Evolutionary conservation across 2,329 filamentous ascomycete species (phyloP).

Genomic region (Paecilomyces variotii): DNA sequence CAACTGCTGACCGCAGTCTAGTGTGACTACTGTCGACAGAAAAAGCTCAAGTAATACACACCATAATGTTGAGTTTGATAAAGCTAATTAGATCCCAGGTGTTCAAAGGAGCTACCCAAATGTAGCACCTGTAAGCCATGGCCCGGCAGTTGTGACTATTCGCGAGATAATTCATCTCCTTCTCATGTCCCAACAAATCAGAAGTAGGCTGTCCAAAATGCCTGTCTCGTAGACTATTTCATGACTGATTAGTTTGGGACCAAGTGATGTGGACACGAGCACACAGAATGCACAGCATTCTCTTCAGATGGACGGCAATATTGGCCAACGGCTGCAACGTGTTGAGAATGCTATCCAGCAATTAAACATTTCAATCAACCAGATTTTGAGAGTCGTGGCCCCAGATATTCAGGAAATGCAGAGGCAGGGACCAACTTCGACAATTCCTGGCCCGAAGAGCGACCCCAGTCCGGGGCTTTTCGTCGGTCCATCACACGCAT

Average conservation of each 20-base stretch:
- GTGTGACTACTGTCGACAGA: constrained; percentile 7
- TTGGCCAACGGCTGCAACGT: background rate
- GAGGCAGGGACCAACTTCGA: background rate
- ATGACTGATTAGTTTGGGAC: background rate
- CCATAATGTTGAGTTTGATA: background rate
- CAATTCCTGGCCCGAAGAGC: background rate
- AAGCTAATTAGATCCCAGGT: constrained; percentile 1
- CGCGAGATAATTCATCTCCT: constrained; percentile 2
- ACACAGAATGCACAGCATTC: background rate
- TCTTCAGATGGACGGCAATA: background rate
- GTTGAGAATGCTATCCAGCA: constrained; percentile 1
- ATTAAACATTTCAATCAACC: background rate
- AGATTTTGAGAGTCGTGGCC: background rate
- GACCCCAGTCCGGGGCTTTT: background rate
- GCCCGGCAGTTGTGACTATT: constrained; percentile 8
- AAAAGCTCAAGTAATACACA: constrained; percentile 6
- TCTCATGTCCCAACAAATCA: background rate
- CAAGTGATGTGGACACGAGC: background rate
- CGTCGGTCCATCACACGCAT: background rate
- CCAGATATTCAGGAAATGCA: background rate
- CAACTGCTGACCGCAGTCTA: background rate
- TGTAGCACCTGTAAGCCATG: constrained; percentile 8
- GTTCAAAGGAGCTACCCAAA: constrained; percentile 9
- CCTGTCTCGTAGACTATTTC: background rate
- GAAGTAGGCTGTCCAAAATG: background rate